Base-by-base conservation (phyloP, 176 grass and related monocot species). In the Avena sativa region DNA sequence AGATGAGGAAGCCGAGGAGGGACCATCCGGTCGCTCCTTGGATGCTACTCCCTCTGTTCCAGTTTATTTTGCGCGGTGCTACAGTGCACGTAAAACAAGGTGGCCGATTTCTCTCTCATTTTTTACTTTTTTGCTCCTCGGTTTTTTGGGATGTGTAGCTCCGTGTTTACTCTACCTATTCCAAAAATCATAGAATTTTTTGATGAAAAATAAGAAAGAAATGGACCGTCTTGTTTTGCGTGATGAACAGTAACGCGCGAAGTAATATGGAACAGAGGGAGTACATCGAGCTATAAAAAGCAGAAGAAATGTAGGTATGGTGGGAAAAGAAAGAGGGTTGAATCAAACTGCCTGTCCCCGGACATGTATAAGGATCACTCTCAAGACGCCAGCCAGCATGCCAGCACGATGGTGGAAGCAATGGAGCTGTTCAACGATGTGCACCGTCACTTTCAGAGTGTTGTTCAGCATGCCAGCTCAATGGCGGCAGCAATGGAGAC, bases 361-460 rank as follows among this genome's bases (percentile, higher is more conserved):
- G 26, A 74, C 47, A 68, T 40, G 67, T 50, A 84, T 11, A 91
- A 75, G 58, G 89, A 91, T 74, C 80, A 87, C 23, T 90, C 74
- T 67, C 80, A 84, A 81, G 47, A 10, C 62, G 36, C 67, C 4
- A 28, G 73, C 21, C 74, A 87, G 68, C 48, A 87, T 68, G 85
- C 49, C 26, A 57, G 28, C 48, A 51, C 75, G 1, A 87, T 91
- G 89, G 75, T 14, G 0, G 59, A 76, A 36, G 85, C 89, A 43
- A 84, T 91, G 75, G 89, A 87, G 74, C 49, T 87, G 67, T 75
- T 84, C 75, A 91, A 87, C 67, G 85, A 91, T 75, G 80, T 80
- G 0, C 66, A 84, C 50, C 9, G 36, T 80, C 85, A 84, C 67
- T 91, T 91, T 16, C 48, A 75, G 70, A 68, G 74, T 26, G 75